Percentiles rank a stretch among this genome's conserved stretches.
These are phyloP conservation scores for Daldinia concentrica DNA, from an alignment of 495 filamentous ascomycete species.

Conservation along the genomic window DNA sequence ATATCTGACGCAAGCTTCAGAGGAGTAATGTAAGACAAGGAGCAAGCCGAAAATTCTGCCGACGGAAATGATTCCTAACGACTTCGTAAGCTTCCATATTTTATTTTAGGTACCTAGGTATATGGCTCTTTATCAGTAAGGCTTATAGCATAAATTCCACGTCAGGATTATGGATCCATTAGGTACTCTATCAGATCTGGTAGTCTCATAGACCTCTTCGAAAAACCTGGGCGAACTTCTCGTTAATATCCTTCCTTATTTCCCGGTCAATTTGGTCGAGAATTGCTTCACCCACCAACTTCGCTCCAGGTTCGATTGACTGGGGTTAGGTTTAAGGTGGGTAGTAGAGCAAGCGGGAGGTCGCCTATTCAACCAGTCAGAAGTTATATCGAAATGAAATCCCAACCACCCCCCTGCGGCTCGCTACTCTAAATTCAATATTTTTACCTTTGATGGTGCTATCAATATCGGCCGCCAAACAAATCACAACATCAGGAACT, in stretches of 20 bases:
- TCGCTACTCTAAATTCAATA: slow-evolving; percentile 19
- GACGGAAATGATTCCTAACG: too few species aligned
- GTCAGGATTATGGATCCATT: neutral
- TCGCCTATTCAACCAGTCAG: slow-evolving; percentile 39
- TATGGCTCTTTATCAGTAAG: neutral
- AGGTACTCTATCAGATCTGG: slow-evolving; percentile 19
- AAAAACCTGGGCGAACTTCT: slow-evolving; percentile 14
- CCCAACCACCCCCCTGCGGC: slow-evolving; percentile 33
- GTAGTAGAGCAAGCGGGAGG: slow-evolving; percentile 19
- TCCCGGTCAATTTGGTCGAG: neutral
- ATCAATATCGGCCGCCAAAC: too few species aligned
- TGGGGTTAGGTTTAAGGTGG: slow-evolving; percentile 22
- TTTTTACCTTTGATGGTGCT: neutral
- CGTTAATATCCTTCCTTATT: neutral
- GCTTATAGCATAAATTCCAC: neutral
- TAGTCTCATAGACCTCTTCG: neutral
- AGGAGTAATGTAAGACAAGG: too few species aligned
- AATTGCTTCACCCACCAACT: neutral
- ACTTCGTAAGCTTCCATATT: too few species aligned
- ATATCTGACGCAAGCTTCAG: too few species aligned
- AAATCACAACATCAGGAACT: slow-evolving; percentile 26
- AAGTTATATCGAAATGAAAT: slow-evolving; percentile 33
- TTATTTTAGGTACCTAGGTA: too few species aligned
- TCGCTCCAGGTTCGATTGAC: slow-evolving; percentile 4
- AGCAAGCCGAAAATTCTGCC: too few species aligned